Base-by-base conservation (phyloP, 192 early-diverging fungal species). In the Bifiguratus adelaidae region DNA sequence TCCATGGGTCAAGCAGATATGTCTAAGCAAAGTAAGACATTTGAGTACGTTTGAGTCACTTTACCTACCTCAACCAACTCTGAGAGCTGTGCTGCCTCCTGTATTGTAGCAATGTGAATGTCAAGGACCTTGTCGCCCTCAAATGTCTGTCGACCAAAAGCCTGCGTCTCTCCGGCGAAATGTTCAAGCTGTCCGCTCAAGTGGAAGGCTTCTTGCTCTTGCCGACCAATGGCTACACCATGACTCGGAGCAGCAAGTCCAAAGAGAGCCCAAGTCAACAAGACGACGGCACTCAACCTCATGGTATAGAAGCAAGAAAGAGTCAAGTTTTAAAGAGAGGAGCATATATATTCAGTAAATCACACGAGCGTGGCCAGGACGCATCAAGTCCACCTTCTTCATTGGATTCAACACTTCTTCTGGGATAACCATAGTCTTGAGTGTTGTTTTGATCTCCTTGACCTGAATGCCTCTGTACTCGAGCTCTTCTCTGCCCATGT, bases 371-470 rank as follows among this genome's bases (percentile, higher is more conserved):
- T 58, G 55, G 18, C 56, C 55, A 23, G 62, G 62, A 28, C 62
- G 52, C 41, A 58, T 52, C 2, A 65, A 29, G 9, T 53, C 58
- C 4, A 58, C 34, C 18, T 50, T 37, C 1, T 45, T 47, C 52
- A 65, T 53, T 7, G 62, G 62, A 35, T 44, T 41, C 13, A 32
- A 36, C 1, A 55, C 55, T 26, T 53, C 29, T 19, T 58, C 53
- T 1, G 62, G 52, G 18, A 65, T 65, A 6, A 65, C 44, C 56
- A 65, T 50, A 18, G 62, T 44, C 18, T 65, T 65, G 16, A 65
- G 43, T 20, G 62, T 65, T 24, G 56, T 54, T 30, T 65, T 65
- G 37, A 65, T 65, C 40, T 65, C 62, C 32, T 65, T 65, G 8
- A 65, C 56, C 11, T 53, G 48, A 20, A 65, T 65, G 34, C 62